Base-by-base conservation (phyloP, 495 filamentous ascomycete species). In the Elasticomyces elasticus region DNA sequence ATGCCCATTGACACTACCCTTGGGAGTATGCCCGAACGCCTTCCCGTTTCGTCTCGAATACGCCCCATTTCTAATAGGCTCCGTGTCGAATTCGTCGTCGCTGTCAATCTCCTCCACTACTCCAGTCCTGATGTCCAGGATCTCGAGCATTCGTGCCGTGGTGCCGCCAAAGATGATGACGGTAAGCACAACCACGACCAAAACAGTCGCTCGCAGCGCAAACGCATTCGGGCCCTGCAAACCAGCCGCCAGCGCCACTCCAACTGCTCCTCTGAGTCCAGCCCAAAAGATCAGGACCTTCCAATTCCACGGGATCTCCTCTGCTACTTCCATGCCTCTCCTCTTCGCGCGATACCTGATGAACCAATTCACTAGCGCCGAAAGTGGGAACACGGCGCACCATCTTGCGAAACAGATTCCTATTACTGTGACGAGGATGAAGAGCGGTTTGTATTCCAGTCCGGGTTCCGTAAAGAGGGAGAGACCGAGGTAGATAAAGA, bases 251-350 rank as follows among this genome's bases (percentile, higher is more conserved):
- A 98, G 77, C 1, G 94, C 92, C 15, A 98, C 92, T 56, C 92
- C 92, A 62, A 98, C 92, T 33, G 92, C 92, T 55, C 92, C 92
- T 52, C 92, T 89, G 43, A 98, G 73, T 19, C 92, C 92, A 15
- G 94, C 92, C 92, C 92, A 98, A 73, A 95, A 98, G 19, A 98
- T 79, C 91, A 98, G 95, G 7, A 85, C 88, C 66, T 97, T 90
- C 66, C 97, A 94, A 54, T 81, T 85, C 62, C 86, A 89, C 0
- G 92, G 94, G 30, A 98, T 71, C 68, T 96, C 92, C 54, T 98
- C 92, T 2, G 80, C 82, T 7, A 84, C 85, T 40, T 94, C 86
- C 48, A 76, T 74, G 11, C 91, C 92, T 19, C 79, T 77, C 33
- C 87, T 79, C 51, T 80, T 81, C 7, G 91, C 88, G n/a, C 87